Base-by-base conservation (phyloP, 164 flowering plant species). In the Paratinospora sagittata region DNA sequence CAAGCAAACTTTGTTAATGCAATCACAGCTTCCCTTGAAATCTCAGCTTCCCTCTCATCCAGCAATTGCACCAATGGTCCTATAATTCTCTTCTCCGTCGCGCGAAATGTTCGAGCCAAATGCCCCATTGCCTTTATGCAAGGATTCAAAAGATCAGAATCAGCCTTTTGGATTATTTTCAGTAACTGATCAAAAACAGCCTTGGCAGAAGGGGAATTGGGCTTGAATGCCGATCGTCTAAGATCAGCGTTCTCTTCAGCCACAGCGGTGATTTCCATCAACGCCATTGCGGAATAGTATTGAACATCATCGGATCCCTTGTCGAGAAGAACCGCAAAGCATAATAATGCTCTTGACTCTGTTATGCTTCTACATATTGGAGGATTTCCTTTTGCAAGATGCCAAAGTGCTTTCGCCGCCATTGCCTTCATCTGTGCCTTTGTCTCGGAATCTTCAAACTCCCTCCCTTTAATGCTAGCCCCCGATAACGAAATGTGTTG, bases 141-240 rank as follows among this genome's bases (percentile, higher is more conserved):
- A 0, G 97, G 92, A 1, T 81, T 24, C 1, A 92, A 81, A 13
- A 89, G 87, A 10, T 88, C 86, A 0, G 87, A 82, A 41, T 89
- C 84, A 0, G 82, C 88, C 49, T 76, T 70, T 27, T 85, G 82
- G 13, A 90, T 77, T 10, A 90, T 79, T 65, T 74, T 75, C 6
- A 92, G 80, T 8, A 92, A 65, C 67, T 92, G 96, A 14, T 92
- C 97, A 0, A 90, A 83, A 0, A 92, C 92, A 0, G 97, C 93
- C 79, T 81, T 89, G 43, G 91, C 89, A 4, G 96, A 87, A 0
- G 94, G 94, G 27, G 97, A 84, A 23, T 86, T 92, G 17, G 97
- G 96, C 80, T 92, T 92, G 82, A 92, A 92, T 0, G 96, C 90
- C 0, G 88, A 81, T 11, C 88, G 85, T 36, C 97, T 75, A 27